Conservation (phyloP, 768 basidiomycete genomes). For the Tulasnella sp. region DNA sequence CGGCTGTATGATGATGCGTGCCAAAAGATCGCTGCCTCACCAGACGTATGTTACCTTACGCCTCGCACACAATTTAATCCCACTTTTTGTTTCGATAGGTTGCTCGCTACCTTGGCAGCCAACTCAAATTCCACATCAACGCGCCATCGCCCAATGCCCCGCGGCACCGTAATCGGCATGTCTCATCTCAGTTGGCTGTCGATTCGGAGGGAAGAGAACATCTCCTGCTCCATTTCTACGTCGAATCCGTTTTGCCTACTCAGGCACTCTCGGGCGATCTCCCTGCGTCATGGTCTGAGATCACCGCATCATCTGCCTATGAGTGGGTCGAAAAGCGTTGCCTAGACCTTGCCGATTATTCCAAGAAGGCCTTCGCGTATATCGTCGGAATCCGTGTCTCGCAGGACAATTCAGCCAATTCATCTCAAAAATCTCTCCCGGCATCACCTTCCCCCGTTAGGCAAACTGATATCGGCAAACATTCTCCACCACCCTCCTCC, state of each 20-base stretch:
- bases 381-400: conserved; percentile 51
- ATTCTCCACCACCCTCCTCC: background rate
- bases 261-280: background rate
- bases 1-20: conserved; percentile 57
- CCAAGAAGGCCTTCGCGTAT: conserved; percentile 53
- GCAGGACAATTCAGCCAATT: conserved; percentile 21
- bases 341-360: conserved; percentile 34
- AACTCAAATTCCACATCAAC: conserved; percentile 68
- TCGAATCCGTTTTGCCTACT: conserved; percentile 44
- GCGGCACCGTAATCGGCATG: conserved; percentile 70
- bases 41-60: conserved; percentile 28
- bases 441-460: background rate
- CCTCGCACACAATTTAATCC: background rate
- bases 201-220: conserved; percentile 68
- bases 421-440: background rate
- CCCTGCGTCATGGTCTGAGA: conserved; percentile 1
- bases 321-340: conserved; percentile 30
- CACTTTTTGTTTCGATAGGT: conserved; percentile 35
- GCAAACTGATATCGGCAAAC: conserved; percentile 11
- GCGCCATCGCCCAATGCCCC: conserved; percentile 64
- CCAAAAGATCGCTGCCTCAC: conserved; percentile 37
- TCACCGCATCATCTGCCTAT: background rate
- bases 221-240: conserved; percentile 72
- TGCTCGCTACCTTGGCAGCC: conserved; percentile 50
- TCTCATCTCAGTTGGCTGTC: conserved; percentile 61